Evolutionary conservation across 1,139 yeast species (phyloP), one percentile per base, ranked within the genome.

Genomic region (Saccharomycopsis phalli): DNA sequence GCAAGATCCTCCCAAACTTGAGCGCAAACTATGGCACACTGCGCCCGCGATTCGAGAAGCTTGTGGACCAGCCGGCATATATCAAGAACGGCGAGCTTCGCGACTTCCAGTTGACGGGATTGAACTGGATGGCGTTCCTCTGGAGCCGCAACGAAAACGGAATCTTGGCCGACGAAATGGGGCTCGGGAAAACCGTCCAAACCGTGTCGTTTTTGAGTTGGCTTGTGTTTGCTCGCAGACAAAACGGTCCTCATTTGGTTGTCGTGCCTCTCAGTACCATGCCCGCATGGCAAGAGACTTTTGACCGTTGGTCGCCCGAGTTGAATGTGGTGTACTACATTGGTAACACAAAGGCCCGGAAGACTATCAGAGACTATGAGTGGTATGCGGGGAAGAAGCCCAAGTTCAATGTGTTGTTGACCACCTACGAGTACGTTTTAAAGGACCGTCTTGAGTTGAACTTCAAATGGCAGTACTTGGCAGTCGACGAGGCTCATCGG

Each of bases 241-340:
- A 88, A 56, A 83, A 88, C 60, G 98, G 98, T 6, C 98, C 99
- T 2, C 96, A 91, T 61, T 60, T 88, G 36, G 88, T 88, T 21
- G 98, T 93, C 29, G 99, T 93, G 8, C 99, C 99, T 0, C 66
- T 93, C 48, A 84, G 95, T 1, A 93, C 99, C 0, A 77, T 93
- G 43, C 96, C 97, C 1, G 95, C 98, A 0, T 93, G 99, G 99
- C 97, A 91, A 63, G 98, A 93, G 56, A 93, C 98, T 2, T 82
- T 93, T 60, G 98, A 91, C 54, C 75, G 80, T 55, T 93, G 99
- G 99, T 76, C 98, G 0, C 97, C 98, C 2, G 98, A 88, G 58
- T 69, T 93, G 46, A 91, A 93, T 58, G 84, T 91, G 60, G 76
- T 91, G 48, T 86, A 86, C 53, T 91, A 91, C 56, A 70, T 88